Conservation (phyloP, 2,329 filamentous ascomycete genomes). For the Neurospora sp. region DNA sequence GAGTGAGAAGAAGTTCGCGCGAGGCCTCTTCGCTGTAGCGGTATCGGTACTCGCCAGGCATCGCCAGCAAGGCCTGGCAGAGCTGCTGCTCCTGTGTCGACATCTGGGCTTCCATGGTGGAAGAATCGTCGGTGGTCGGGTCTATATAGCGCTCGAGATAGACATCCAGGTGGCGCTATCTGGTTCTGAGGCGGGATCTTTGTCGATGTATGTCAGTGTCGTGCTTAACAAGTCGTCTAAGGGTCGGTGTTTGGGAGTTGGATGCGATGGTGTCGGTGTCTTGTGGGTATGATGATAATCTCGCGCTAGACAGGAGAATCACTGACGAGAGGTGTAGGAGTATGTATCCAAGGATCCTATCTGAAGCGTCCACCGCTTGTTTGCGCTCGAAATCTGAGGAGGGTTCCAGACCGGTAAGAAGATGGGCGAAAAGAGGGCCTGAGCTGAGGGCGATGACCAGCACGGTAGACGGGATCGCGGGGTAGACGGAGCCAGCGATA, state of each 20-base stretch:
- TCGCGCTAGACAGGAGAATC: neutral
- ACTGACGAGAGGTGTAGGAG: neutral
- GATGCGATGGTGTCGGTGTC: neutral
- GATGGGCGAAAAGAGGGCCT: neutral
- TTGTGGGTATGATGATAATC: neutral
- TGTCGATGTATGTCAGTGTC: neutral
- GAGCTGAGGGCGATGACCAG: neutral
- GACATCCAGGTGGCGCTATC: neutral
- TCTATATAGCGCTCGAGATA: neutral
- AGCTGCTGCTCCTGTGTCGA: conserved; percentile 71
- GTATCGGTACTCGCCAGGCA: conserved; percentile 64
- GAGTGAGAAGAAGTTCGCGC: conserved; percentile 61
- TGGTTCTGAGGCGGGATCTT: neutral
- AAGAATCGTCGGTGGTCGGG: conserved; percentile 2
- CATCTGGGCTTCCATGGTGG: conserved; percentile 42
- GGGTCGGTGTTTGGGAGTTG: neutral
- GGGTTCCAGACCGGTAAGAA: neutral
- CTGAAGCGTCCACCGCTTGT: neutral
- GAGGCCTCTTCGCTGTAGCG: conserved; percentile 66
- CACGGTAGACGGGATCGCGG: neutral
- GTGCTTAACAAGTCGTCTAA: neutral
- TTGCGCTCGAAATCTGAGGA: neutral
- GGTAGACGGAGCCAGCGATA: neutral
- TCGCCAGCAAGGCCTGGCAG: conserved; percentile 69
- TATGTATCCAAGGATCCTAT: neutral